These are phyloP conservation scores for Fusarium goolgardi DNA, from an alignment of 2,329 filamentous ascomycete genomes.

Conservation along the genomic window DNA sequence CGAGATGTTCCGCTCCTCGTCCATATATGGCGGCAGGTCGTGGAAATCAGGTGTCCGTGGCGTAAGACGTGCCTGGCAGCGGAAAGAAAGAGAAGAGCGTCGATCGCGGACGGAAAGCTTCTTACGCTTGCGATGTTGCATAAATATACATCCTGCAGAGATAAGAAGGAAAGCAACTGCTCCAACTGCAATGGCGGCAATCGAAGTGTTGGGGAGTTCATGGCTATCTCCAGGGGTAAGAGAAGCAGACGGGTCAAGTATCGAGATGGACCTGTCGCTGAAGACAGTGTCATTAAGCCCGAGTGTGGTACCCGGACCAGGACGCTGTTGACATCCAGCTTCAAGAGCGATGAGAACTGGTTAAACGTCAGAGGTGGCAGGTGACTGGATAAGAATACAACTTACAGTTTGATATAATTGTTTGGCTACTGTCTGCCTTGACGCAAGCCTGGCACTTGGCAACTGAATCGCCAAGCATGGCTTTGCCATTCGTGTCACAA, in stretches of 20 bases:
- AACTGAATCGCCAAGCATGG: conserved; percentile 50
- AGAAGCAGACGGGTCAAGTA: conserved; percentile 51
- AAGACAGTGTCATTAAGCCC: conserved; percentile 61
- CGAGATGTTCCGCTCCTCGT: conserved; percentile 37
- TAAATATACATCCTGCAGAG: conserved; percentile 55
- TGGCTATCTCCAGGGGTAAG: conserved; percentile 18
- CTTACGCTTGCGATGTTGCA: conserved; percentile 60
- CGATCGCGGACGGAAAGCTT: conserved; percentile 46
- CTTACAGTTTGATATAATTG: conserved; percentile 64
- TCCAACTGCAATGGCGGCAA: conserved; percentile 59
- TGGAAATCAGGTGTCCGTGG: conserved; percentile 40
- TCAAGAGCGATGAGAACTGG: conserved; percentile 63
- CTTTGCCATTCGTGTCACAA: conserved; percentile 57
- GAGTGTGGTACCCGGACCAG: conserved; percentile 52
- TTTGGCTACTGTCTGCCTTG: conserved; percentile 54
- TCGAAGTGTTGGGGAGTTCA: conserved; percentile 53
- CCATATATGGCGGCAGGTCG: conserved; percentile 25
- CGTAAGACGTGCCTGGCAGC: conserved; percentile 58
- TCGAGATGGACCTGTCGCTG: conserved; percentile 48
- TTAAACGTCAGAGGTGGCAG: conserved; percentile 6
- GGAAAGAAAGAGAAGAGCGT: conserved; percentile 62
- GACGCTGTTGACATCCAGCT: conserved; percentile 63
- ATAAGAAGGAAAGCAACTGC: conserved; percentile 54
- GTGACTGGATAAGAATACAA: not conserved
- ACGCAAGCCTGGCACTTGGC: conserved; percentile 61